Evolutionary conservation across 345 rosid species (phyloP), one percentile per base, ranked within the genome.

Genomic region (Eucalyptus sideroxylon): DNA sequence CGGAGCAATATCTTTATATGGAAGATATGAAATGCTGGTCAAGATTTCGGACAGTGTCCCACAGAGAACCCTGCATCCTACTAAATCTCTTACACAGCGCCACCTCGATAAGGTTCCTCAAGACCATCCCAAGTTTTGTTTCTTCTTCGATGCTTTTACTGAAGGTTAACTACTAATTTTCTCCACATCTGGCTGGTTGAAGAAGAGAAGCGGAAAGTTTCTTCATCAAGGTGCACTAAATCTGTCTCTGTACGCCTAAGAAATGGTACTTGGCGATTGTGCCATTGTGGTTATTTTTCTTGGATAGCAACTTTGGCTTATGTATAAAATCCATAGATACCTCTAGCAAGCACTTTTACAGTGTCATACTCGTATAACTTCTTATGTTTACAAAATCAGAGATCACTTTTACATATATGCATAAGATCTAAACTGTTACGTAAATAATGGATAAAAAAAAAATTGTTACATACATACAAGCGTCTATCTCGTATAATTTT

Each of bases 1-100:
- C 87, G 99, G 99, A 88, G 92, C 92, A 87, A 92, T 98, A 88
- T 97, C 99, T 82, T 94, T 95, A 90, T 95, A 90, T 97, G 98
- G 86, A 97, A 94, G 90, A 90, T 95, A 87, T 95, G 97, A 49
- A 92, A 65, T 93, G 92, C 88, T 89, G 92, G 94, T 87, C 92
- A 92, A 89, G 93, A 90, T 88, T 90, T 19, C 56, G 24, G 56
- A 53, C 42, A 40, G 9, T 92, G 87, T 88, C 97, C 95, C 51
- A 88, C 90, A 88, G 96, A 94, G 93, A 95, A 93, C 89, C 99
- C 97, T 67, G 96, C 93, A 31, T 91, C 94, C 59, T 95, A 95
- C 91, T 95, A 88, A 86, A 93, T 98, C 80, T 93, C 95, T 91
- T 97, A 92, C 90, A 69, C 95, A 80, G 95, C 97, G 91, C 99